phyloP scores from a whole-genome alignment of 1,139 yeast genomes.

The Zygoascus sp. region DNA sequence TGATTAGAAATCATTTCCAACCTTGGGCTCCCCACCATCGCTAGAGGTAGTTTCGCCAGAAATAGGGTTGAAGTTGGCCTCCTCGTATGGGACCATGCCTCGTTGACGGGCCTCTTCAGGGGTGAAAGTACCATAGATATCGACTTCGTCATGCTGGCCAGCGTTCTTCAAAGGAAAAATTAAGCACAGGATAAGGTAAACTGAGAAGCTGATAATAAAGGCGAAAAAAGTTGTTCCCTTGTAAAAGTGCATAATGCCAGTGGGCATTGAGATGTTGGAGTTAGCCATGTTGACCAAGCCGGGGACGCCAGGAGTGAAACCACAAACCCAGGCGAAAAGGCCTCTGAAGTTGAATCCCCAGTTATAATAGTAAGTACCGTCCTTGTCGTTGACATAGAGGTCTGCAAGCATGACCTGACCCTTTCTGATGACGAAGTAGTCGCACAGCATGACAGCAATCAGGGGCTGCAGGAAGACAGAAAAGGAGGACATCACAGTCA shows the following conservation, averaged over 20 bases:
- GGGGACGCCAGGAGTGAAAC: slow-evolving; percentile 43
- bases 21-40: neutral
- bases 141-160: slow-evolving; percentile 36
- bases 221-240: slow-evolving; percentile 42
- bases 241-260: slow-evolving; percentile 40
- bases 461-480: slow-evolving; percentile 46
- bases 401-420: slow-evolving; percentile 35
- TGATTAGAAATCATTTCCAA: neutral
- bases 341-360: slow-evolving; percentile 44
- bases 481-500: slow-evolving; percentile 44
- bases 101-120: slow-evolving; percentile 10
- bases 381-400: slow-evolving; percentile 35
- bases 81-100: slow-evolving; percentile 12
- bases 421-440: slow-evolving; percentile 39
- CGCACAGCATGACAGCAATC: slow-evolving; percentile 42
- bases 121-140: slow-evolving; percentile 31
- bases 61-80: neutral
- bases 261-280: slow-evolving; percentile 27
- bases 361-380: slow-evolving; percentile 39
- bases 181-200: slow-evolving; percentile 37
- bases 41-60: neutral
- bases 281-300: slow-evolving; percentile 38
- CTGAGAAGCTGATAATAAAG: slow-evolving; percentile 38
- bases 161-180: slow-evolving; percentile 37
- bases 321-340: slow-evolving; percentile 39